Base-by-base conservation (phyloP, 345 rosid species). In the Hibiscus mutabilis region DNA sequence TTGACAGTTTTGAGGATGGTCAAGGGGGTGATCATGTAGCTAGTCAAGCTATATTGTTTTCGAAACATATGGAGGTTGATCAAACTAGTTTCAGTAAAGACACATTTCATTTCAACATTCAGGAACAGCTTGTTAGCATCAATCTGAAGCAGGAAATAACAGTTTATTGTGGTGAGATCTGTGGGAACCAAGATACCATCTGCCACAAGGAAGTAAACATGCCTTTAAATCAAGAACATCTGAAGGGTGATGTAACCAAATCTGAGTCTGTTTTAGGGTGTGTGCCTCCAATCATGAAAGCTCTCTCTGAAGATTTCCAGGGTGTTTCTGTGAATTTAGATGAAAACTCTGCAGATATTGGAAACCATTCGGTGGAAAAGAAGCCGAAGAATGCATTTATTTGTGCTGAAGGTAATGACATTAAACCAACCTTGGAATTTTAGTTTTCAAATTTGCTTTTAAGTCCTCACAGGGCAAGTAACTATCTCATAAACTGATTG, bases 1-100 rank as follows among this genome's bases (percentile, higher is more conserved):
- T 77, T 15, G 89, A 86, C 79, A 86, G 85, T 79, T 82, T 79
- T 76, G 85, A 86, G 74, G 82, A 80, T 77, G 79, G 77, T 69
- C 80, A 58, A 58, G 58, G 61, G 76, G 77, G n/a, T n/a, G 70
- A 56, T 67, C 71, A 40, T 52, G 75, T 58, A 19, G 79, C 71
- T 62, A 68, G 79, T 14, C 76, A 67, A 47, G 60, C 64, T 55
- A 44, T 61, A 47, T 66, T 56, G 13, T 71, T 78, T 77, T 61
- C 72, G 21, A 59, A 72, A 29, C 22, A 22, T 68, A 69, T 70
- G 60, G 76, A 84, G 67, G 27, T 74, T 49, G 81, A 71, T 66
- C 83, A 68, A 69, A 71, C 59, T 65, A 73, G 75, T 75, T 57
- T 52, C 74, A 67, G 56, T 31, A 59, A 72, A 71, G 79, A 62